Conservation (phyloP, 108 stramenopile species). For the Nitzschia sp. region DNA sequence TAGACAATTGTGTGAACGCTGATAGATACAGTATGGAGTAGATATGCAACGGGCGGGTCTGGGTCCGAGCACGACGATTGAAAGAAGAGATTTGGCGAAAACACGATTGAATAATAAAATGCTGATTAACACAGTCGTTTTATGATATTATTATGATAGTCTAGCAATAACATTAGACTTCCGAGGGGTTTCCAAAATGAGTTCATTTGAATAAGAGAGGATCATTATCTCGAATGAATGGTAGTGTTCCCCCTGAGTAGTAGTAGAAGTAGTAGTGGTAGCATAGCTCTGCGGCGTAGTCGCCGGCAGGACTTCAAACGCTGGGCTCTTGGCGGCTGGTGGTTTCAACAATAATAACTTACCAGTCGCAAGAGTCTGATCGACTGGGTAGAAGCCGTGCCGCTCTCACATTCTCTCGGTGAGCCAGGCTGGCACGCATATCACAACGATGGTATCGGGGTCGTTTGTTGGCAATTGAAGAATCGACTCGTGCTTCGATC, state of each 20-base stretch:
- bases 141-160: too few species aligned
- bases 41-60: too few species aligned
- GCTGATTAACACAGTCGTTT: too few species aligned
- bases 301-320: background rate
- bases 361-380: constrained; percentile 6
- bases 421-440: background rate
- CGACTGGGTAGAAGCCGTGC: background rate
- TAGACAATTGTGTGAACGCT: too few species aligned
- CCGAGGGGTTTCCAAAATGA: background rate
- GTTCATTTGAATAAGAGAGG: background rate
- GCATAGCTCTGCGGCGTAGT: background rate
- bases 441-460: background rate
- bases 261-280: background rate
- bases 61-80: too few species aligned
- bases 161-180: too few species aligned
- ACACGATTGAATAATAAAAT: too few species aligned
- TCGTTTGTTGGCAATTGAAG: background rate
- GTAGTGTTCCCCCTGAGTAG: too few species aligned
- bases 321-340: background rate
- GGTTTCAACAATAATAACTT: background rate
- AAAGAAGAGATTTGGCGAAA: too few species aligned
- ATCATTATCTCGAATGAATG: too few species aligned
- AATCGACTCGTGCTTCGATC: background rate
- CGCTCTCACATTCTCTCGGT: background rate
- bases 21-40: too few species aligned